phyloP scores from a whole-genome alignment of 2,329 filamentous ascomycete species.

The Pyrenophora teres region DNA sequence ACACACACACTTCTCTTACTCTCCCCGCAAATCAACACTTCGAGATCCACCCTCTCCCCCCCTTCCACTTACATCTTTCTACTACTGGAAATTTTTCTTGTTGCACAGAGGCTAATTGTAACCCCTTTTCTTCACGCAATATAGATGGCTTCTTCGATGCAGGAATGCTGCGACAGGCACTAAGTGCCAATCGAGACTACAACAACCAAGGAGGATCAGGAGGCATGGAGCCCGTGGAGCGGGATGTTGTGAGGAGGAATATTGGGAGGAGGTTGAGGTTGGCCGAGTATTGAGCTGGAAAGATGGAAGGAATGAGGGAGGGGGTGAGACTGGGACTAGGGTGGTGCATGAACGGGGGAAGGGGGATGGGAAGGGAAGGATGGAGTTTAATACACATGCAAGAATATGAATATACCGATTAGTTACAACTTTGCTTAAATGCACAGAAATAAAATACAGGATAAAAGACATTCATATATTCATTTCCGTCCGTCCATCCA shows the following conservation, averaged over 20 bases:
- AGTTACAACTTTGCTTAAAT: too few relatives aligned
- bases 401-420: too few relatives aligned
- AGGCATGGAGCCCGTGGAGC: slow-evolving; percentile 54
- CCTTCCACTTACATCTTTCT: neutral
- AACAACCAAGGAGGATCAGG: slow-evolving; percentile 25
- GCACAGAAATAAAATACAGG: too few relatives aligned
- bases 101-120: neutral
- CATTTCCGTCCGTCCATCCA: too few relatives aligned
- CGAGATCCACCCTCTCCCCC: neutral
- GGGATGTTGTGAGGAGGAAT: slow-evolving; percentile 67
- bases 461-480: too few relatives aligned
- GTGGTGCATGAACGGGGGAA: too few relatives aligned
- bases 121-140: slow-evolving; percentile 17
- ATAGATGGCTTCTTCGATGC: slow-evolving; percentile 97
- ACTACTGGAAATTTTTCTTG: neutral
- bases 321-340: too few relatives aligned
- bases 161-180: slow-evolving; percentile 87
- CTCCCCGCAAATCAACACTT: slow-evolving; percentile 1
- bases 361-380: too few relatives aligned
- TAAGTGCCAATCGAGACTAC: slow-evolving; percentile 67
- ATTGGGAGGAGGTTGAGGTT: slow-evolving; percentile 75
- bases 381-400: too few relatives aligned
- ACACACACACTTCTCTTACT: neutral
- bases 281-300: slow-evolving; percentile 63
- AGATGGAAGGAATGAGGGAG: too few relatives aligned